phyloP scores from a whole-genome alignment of 345 rosid genomes.

The Microthlaspi erraticum region DNA sequence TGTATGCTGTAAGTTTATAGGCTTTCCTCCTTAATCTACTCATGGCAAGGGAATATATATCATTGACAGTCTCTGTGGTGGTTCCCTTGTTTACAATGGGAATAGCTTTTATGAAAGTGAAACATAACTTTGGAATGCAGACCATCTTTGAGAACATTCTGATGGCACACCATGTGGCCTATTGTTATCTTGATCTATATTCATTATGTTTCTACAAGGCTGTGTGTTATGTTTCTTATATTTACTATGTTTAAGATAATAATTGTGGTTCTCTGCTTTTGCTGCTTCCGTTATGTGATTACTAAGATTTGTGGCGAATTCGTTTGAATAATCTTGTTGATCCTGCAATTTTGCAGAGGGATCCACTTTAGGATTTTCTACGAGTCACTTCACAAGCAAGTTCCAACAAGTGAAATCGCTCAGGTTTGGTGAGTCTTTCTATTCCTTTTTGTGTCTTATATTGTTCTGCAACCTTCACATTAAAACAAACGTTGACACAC shows the following conservation, averaged over 20 bases:
- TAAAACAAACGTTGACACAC: neutral
- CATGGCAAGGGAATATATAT: constrained; percentile 19
- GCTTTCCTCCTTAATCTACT: constrained; percentile 24
- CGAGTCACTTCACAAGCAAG: constrained; percentile 76
- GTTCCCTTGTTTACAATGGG: constrained; percentile 15
- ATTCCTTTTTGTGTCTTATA: neutral
- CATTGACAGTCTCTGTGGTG: constrained; percentile 5
- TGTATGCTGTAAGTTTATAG: constrained; percentile 86
- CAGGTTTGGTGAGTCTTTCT: constrained; percentile 76
- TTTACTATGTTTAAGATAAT: too few species aligned
- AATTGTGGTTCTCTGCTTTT: too few species aligned
- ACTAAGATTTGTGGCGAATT: constrained; percentile 8
- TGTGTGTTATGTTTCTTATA: too few species aligned
- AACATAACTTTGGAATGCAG: constrained; percentile 54
- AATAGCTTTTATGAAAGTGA: constrained; percentile 12
- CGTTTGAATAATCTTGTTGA: constrained; percentile 1
- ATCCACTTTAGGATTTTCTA: constrained; percentile 89
- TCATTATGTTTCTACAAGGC: too few species aligned
- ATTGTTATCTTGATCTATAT: too few species aligned
- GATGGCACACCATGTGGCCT: constrained; percentile 86
- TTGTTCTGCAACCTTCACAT: neutral
- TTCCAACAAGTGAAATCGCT: constrained; percentile 89
- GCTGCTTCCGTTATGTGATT: neutral
- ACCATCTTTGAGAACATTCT: constrained; percentile 92
- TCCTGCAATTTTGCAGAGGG: constrained; percentile 70